Base-by-base conservation (phyloP, 1,284 basidiomycete genomes). In the Somion occarium region DNA sequence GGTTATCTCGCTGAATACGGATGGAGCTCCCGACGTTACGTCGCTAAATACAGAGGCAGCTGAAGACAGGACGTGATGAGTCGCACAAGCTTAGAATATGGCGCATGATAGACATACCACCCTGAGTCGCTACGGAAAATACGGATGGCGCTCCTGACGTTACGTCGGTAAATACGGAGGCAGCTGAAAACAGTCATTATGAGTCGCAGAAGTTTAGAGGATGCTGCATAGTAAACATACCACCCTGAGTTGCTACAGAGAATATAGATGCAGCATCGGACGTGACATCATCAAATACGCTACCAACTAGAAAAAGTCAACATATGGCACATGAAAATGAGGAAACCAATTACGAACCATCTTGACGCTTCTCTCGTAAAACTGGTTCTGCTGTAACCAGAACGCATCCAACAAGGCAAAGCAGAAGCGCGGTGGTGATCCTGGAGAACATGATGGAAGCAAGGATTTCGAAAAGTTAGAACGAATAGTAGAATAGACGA, bases 241-340 rank as follows among this genome's bases (percentile, higher is more conserved):
- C 51, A 43, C 37, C 48, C 37, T 53, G 44, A 15, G 51, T 53
- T 15, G 52, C 55, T 15, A 37, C 41, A 37, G 55, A 53, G 45
- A 60, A 45, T 22, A 61, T 53, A 38, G 66, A 67, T 7, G 52
- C 65, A 18, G 59, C 58, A 41, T 53, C 59, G 11, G 69, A 69
- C 7, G 67, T 67, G 20, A 68, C 45, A 11, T 59, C 55, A 50
- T 61, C 56, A 37, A 66, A 43, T 30, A 65, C 51, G 54, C 61
- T 62, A 48, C 44, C 60, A 34, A 51, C 50, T 39, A 26, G 11
- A 23, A 34, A 3, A 23, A 3, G 3, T 27, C 13, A 22, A 3
- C 15, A 23, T 30, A 24, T 44, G 5, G n/a, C n/a, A n/a, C n/a
- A 43, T 43, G 11, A n/a, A 38, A 5, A 12, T 23, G 25, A 12